Evolutionary conservation across 331 rosid species (phyloP), one percentile per base, ranked within the genome.

Genomic region (Phaseolus coccineus): DNA sequence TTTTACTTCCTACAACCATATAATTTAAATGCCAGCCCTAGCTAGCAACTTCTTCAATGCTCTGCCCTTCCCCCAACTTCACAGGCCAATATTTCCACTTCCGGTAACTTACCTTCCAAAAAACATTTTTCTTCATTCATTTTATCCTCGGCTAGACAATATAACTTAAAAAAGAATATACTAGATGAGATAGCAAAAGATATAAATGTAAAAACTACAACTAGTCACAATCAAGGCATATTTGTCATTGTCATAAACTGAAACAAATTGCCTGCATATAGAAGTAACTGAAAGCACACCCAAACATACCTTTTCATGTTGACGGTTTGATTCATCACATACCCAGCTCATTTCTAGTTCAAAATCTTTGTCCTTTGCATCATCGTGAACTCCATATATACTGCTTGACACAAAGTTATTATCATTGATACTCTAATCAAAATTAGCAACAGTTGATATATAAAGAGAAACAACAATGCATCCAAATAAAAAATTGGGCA

Each of bases 341-440:
- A 96, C 96, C 99, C 98, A 96, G 85, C 98, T 96, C 94, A 96
- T 81, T 81, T 96, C 99, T 67, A 96, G 87, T 65, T 96, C 99
- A 46, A 96, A 96, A 42, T 91, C 98, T 80, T 93, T 96, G 87
- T 96, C 99, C 86, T 96, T 96, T 0, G 98, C 99, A 85, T 93
- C 99, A 69, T 96, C 99, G 71, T 96, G 99, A 46, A 96, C 97
- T 56, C 98, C 98, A 76, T 96, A 96, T 61, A 96, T 96, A 79
- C 98, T 94, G 89, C 55, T 28, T 25, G 42, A 53, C 83, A 66
- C 11, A 35, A 15, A 57, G 67, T 2, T 25, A 24, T 19, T 7
- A 47, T 37, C 79, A 64, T 58, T 47, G 37, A 47, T 39, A 68
- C 50, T 9, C 10, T 24, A 47, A 68, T 14, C 27, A 72, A 62